Conservation (phyloP, 108 stramenopile species). For the Pseudonitzschia delicatissima region DNA sequence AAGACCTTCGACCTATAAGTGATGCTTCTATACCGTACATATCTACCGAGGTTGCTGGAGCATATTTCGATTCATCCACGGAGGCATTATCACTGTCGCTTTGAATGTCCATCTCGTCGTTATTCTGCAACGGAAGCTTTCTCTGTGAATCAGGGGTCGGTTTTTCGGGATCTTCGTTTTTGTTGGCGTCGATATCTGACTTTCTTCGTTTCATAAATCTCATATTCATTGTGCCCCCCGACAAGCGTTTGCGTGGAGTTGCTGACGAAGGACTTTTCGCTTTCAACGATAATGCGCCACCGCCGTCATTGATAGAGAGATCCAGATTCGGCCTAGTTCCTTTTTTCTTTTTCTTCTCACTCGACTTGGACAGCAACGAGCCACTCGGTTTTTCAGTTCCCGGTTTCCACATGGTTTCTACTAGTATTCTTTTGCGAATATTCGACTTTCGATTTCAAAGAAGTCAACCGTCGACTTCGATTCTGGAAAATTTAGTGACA, state of each 20-base stretch:
- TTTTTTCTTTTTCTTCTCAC: slow-evolving; percentile 5
- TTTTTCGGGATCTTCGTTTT: slow-evolving; percentile 19
- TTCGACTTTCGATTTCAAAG: no score
- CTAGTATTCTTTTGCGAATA: no score
- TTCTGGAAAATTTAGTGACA: no score
- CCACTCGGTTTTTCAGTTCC: slow-evolving; percentile 52
- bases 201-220: slow-evolving; percentile 78
- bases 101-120: slow-evolving; percentile 21
- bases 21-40: slow-evolving; percentile 65
- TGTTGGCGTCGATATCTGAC: background rate
- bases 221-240: slow-evolving; percentile 85
- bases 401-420: slow-evolving; percentile 62
- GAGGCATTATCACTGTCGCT: background rate
- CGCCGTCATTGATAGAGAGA: slow-evolving; percentile 2
- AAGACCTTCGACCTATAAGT: slow-evolving; percentile 75
- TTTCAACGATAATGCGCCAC: background rate
- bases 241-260: slow-evolving; percentile 46
- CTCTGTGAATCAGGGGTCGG: background rate
- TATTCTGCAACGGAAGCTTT: background rate
- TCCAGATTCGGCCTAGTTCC: background rate
- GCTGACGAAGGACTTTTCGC: background rate
- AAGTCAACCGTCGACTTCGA: no score
- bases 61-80: slow-evolving; percentile 13
- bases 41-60: slow-evolving; percentile 47
- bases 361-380: slow-evolving; percentile 3